phyloP scores from a whole-genome alignment of 371 early-diverging fungal species.

The Mortierella sp. region DNA sequence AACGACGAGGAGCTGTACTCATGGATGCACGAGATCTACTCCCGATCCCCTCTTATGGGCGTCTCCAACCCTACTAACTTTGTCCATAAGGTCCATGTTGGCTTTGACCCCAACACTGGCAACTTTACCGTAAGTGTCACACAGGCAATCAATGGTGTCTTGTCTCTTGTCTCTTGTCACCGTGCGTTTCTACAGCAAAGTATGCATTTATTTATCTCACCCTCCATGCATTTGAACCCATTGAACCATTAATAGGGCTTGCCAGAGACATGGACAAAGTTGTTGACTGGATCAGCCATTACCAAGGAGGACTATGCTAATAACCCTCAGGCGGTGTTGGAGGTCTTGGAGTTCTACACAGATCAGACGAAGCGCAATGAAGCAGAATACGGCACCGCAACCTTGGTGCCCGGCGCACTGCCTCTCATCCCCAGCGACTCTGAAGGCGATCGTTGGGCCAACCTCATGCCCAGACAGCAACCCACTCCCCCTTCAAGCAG shows the following conservation, averaged over 20 bases:
- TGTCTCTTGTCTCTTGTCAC: background rate
- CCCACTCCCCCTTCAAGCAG: conserved; percentile 42
- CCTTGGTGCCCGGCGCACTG: conserved; percentile 34
- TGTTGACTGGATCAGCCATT: conserved; percentile 92
- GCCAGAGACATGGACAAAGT: conserved; percentile 93
- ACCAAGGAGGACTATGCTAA: conserved; percentile 96
- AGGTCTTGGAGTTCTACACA: conserved; percentile 97
- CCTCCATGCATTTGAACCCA: background rate
- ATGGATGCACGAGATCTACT: conserved; percentile 96
- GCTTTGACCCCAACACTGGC: conserved; percentile 95
- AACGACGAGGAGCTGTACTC: conserved; percentile 96
- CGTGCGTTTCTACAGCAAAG: background rate
- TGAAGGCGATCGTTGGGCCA: conserved; percentile 50
- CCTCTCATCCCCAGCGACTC: conserved; percentile 45
- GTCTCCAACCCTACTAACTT: conserved; percentile 96
- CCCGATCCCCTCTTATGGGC: conserved; percentile 88
- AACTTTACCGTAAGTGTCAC: conserved; percentile 85
- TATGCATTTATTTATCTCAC: conserved; percentile 1
- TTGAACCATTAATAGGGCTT: conserved; percentile 76
- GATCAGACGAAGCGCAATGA: conserved; percentile 76
- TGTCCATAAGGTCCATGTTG: conserved; percentile 96
- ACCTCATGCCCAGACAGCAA: conserved; percentile 49
- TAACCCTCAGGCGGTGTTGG: conserved; percentile 97
- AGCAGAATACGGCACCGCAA: conserved; percentile 62
- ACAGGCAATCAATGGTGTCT: conserved; percentile 2